phyloP scores from a whole-genome alignment of 257 asterid genomes.

The Cinchona pubescens region DNA sequence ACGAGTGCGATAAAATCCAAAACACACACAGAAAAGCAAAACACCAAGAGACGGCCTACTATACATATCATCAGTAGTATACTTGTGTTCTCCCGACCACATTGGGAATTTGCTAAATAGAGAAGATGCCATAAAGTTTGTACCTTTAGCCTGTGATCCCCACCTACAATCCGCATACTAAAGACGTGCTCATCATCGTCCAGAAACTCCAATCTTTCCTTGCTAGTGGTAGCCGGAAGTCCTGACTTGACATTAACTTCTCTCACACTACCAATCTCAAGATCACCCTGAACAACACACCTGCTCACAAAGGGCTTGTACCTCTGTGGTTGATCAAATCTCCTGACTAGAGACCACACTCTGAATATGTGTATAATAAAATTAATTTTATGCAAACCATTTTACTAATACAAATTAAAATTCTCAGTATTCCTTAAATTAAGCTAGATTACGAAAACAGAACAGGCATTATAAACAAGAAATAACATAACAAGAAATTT shows the following conservation, averaged over 20 bases:
- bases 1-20: not conserved
- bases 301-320: slow-evolving; percentile 89
- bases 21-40: not conserved
- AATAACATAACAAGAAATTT: too few relatives aligned
- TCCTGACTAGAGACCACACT: slow-evolving; percentile 91
- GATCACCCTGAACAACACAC: slow-evolving; percentile 73
- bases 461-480: too few relatives aligned
- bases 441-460: not conserved
- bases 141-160: slow-evolving; percentile 93
- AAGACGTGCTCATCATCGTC: slow-evolving; percentile 80
- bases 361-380: too few relatives aligned
- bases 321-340: slow-evolving; percentile 91
- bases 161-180: slow-evolving; percentile 80
- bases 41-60: not conserved
- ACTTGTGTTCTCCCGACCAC: not conserved
- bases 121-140: not conserved
- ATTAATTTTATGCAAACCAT: too few relatives aligned
- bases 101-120: not conserved
- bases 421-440: not conserved
- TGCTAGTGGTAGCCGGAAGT: slow-evolving; percentile 86
- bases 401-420: too few relatives aligned
- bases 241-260: slow-evolving; percentile 86
- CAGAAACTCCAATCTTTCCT: slow-evolving; percentile 74
- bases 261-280: slow-evolving; percentile 79
- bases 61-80: not conserved